Evolutionary conservation across 23 red algal species (phyloP), one percentile per base, ranked within the genome.

Genomic region (Cyanidiococcus yangmingshanensis): DNA sequence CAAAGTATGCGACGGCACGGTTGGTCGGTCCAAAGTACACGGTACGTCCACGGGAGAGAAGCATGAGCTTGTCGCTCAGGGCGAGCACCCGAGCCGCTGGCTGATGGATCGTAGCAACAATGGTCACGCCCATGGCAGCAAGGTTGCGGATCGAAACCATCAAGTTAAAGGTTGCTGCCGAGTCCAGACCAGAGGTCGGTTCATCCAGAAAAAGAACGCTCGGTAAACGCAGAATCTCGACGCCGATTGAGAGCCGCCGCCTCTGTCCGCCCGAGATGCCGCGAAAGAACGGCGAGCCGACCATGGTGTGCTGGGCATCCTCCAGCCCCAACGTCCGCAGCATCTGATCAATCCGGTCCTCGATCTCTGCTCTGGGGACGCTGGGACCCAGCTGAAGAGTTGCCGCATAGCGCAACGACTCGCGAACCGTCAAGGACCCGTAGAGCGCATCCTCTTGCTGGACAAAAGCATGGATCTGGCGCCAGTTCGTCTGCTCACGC

Each of bases 251-350:
- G 0, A 90, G 75, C 1, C 87, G 87, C 41, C 92, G 79, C 50
- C 80, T 84, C 76, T 96, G 92, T 38, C 92, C 92, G 36, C 92
- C 92, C 37, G 83, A 87, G 34, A 90, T 25, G 0, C 92, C 92
- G 3, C 92, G 76, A n/a, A 90, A 83, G 37, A 96, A 87, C 29
- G 81, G 58, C 58, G 83, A 84, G 57, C 92, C 92, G 41, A 96
- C 86, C 68, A 86, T 79, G 7, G 83, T 89, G 58, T 90, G 39
- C 1, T 58, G 57, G 37, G 77, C 67, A 34, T 82, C 58, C 17
- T 57, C 59, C 2, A 96, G 68, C 0, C 92, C 87, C 25, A 96
- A 59, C 35, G 82, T 74, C 27, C 82, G 58, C 36, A 96, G 82
- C 50, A 82, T 85, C 30, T 96, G 83, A 31, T 87, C 87, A 0